A percentile compares a stretch with the other conserved stretches of the same genome.
phyloP scores from a whole-genome alignment of 179 eudicot genomes.

The Dionaea muscipula region DNA sequence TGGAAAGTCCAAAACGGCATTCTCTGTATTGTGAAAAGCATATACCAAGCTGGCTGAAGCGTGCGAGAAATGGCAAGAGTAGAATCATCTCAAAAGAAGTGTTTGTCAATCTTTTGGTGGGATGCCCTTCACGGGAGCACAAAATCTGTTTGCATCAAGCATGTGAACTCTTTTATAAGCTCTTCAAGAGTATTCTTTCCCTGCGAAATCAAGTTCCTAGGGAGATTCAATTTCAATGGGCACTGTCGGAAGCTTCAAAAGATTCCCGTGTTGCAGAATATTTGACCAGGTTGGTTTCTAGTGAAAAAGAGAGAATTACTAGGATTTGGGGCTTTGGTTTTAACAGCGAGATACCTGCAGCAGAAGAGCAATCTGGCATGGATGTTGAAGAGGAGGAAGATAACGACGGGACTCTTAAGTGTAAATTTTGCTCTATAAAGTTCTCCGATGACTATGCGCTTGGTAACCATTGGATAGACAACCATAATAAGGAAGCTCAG shows the following conservation, averaged over 20 bases:
- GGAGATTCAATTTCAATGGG: constrained; percentile 90
- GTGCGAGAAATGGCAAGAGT: constrained; percentile 95
- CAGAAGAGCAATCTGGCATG: constrained; percentile 22
- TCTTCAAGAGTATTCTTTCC: constrained; percentile 69
- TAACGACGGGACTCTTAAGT: constrained; percentile 33
- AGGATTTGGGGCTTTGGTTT: constrained; percentile 63
- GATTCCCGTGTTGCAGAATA: constrained; percentile 44
- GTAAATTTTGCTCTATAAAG: constrained; percentile 61
- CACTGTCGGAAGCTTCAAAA: constrained; percentile 80
- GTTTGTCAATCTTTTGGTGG: constrained; percentile 57
- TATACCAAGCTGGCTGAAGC: constrained; percentile 95
- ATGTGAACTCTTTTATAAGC: constrained; percentile 78
- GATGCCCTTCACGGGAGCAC: constrained; percentile 53
- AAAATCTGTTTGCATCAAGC: constrained; percentile 75
- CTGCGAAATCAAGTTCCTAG: constrained; percentile 73
- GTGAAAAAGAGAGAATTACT: constrained; percentile 60
- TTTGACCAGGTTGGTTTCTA: constrained; percentile 56
- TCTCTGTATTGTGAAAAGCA: constrained; percentile 83
- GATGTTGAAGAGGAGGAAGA: constrained; percentile 24
- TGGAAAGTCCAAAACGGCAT: constrained; percentile 53
- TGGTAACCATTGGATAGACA: constrained; percentile 71
- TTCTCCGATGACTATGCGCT: constrained; percentile 55
- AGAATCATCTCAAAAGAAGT: constrained; percentile 89
- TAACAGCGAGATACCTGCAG: constrained; percentile 19
- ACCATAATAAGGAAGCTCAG: constrained; percentile 88